Percentiles rank a stretch among this genome's conserved stretches.
Evolutionary conservation across 768 basidiomycete genomes (phyloP).

Genomic region (Leccinellum rugosiceps): DNA sequence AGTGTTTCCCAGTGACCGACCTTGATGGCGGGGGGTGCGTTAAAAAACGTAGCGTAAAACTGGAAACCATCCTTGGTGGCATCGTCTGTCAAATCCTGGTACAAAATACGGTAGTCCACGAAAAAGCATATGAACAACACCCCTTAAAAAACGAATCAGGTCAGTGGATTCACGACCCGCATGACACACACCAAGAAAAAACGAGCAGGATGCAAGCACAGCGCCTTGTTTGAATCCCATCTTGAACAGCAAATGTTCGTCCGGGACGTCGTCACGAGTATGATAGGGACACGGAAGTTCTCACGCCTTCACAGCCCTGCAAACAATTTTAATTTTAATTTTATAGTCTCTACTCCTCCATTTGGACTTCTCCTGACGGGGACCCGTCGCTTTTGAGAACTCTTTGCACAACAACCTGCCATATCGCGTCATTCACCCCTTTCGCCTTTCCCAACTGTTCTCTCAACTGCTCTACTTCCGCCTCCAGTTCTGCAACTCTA

Average conservation of each 20-base stretch:
- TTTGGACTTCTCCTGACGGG: background rate
- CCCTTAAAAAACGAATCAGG: conserved; percentile 38
- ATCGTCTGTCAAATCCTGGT: conserved; percentile 60
- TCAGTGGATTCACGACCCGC: conserved; percentile 14
- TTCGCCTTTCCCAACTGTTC: conserved; percentile 81
- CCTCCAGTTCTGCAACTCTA: conserved; percentile 65
- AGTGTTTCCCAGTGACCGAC: conserved; percentile 37
- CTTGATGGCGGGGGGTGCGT: conserved; percentile 92
- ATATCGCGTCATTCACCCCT: conserved; percentile 91
- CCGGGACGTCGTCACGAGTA: background rate
- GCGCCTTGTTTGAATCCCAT: conserved; percentile 93
- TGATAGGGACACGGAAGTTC: background rate
- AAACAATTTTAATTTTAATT: background rate
- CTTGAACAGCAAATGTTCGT: background rate
- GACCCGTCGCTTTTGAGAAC: conserved; percentile 35
- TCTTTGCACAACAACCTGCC: conserved; percentile 78
- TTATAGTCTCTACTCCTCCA: conserved; percentile 11
- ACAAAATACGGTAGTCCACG: conserved; percentile 85
- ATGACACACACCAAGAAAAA: conserved; percentile 72
- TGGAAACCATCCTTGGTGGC: conserved; percentile 74
- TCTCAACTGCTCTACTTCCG: conserved; percentile 62
- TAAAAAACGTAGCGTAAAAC: conserved; percentile 91
- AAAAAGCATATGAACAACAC: conserved; percentile 82
- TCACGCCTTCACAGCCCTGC: conserved; percentile 24
- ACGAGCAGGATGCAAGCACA: conserved; percentile 83